Evolutionary conservation across 352 stramenopile species (phyloP).

Genomic region (Phytophthora pluvialis): DNA sequence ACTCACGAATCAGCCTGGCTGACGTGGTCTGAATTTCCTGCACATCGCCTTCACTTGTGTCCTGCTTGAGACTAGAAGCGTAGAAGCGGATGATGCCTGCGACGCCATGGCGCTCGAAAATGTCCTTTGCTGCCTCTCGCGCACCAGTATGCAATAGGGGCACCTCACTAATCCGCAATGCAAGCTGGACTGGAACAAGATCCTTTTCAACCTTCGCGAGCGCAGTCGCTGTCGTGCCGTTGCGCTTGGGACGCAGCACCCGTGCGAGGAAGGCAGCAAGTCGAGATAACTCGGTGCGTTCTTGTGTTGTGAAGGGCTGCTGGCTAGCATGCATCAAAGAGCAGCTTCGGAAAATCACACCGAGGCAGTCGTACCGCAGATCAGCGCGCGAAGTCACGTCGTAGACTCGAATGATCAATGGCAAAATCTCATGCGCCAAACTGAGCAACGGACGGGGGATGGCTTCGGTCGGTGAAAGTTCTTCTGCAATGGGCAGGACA

Average conservation of each 20-base stretch:
- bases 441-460: slow-evolving; percentile 34
- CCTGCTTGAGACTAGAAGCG: slow-evolving; percentile 31
- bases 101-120: slow-evolving; percentile 69
- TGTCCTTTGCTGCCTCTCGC: slow-evolving; percentile 28
- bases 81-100: slow-evolving; percentile 61
- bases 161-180: slow-evolving; percentile 58
- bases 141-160: slow-evolving; percentile 32
- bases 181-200: slow-evolving; percentile 40
- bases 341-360: slow-evolving; percentile 58
- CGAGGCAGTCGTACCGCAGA: slow-evolving; percentile 61
- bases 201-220: slow-evolving; percentile 42
- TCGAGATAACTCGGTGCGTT: slow-evolving; percentile 41
- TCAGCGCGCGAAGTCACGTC: slow-evolving; percentile 57
- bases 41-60: slow-evolving; percentile 32
- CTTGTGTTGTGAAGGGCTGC: slow-evolving; percentile 32
- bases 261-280: slow-evolving; percentile 61
- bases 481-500: slow-evolving; percentile 50
- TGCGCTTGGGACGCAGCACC: slow-evolving; percentile 57
- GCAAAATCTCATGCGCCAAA: slow-evolving; percentile 54
- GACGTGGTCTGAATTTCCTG: slow-evolving; percentile 35
- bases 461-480: slow-evolving; percentile 25
- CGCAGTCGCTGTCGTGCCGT: slow-evolving; percentile 3
- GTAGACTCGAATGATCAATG: slow-evolving; percentile 60
- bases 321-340: slow-evolving; percentile 44
- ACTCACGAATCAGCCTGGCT: slow-evolving; percentile 46